phyloP scores from a whole-genome alignment of 2,329 filamentous ascomycete genomes.

The Teratosphaeria gauchensis region DNA sequence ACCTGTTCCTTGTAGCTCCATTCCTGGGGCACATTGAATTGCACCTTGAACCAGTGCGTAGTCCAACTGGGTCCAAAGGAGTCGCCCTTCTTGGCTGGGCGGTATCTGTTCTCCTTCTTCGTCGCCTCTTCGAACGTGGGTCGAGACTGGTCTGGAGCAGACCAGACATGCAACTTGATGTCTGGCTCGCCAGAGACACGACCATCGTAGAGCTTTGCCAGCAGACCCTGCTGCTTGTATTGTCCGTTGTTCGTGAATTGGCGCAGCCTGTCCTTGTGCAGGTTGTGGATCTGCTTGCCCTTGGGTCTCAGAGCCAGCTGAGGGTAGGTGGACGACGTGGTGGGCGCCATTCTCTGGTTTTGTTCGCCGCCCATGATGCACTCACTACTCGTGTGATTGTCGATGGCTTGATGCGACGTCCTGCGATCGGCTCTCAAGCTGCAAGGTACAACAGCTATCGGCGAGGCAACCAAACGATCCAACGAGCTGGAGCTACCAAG shows the following conservation, averaged over 20 bases:
- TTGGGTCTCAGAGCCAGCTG: constrained; percentile 44
- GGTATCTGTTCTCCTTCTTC: constrained; percentile 56
- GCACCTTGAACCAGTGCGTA: constrained; percentile 92
- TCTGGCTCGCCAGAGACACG: constrained; percentile 58
- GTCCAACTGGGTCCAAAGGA: constrained; percentile 92
- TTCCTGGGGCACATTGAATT: constrained; percentile 64
- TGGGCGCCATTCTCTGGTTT: constrained; percentile 14
- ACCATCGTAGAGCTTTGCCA: constrained; percentile 63
- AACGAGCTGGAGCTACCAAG: not conserved
- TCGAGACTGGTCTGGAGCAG: constrained; percentile 63
- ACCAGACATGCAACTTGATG: constrained; percentile 62
- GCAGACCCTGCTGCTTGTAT: constrained; percentile 29
- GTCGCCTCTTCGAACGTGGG: constrained; percentile 80
- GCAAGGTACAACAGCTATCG: not conserved
- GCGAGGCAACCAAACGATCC: not conserved
- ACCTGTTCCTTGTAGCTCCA: constrained; percentile 68
- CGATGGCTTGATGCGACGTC: not conserved
- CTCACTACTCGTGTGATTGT: not conserved
- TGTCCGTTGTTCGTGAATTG: constrained; percentile 74
- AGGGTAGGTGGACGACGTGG: constrained; percentile 33
- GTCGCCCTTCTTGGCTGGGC: constrained; percentile 62
- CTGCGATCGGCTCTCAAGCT: not conserved
- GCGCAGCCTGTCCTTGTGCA: constrained; percentile 74
- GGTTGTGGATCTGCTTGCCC: constrained; percentile 71
- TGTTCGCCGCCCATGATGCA: constrained; percentile 29